A percentile compares a stretch with the other conserved stretches of the same genome.
Conservation (phyloP, 345 rosid genomes). For the Psidium guajava region DNA sequence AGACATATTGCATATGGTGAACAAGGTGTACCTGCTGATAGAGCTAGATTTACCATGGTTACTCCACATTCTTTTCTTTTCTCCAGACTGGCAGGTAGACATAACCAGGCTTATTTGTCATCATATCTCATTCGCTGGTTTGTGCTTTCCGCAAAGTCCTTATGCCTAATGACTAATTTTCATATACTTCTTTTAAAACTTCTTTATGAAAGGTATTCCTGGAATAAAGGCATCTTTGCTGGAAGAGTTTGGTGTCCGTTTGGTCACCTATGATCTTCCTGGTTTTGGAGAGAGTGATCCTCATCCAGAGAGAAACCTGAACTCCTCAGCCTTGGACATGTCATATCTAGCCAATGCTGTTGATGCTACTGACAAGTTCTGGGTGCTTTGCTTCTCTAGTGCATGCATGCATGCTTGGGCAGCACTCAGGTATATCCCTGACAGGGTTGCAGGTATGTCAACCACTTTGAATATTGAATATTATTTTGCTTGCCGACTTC, state of each 20-base stretch:
- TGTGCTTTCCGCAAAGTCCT: background rate
- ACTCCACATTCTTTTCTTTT: conserved; percentile 76
- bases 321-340: conserved; percentile 79
- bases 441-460: conserved; percentile 63
- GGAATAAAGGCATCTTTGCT: conserved; percentile 64
- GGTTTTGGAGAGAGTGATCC: conserved; percentile 99
- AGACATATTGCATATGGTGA: conserved; percentile 68
- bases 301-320: conserved; percentile 61
- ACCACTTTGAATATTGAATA: background rate
- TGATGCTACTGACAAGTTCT: conserved; percentile 56
- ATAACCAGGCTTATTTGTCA: background rate
- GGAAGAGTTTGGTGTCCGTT: conserved; percentile 68
- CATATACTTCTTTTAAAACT: background rate
- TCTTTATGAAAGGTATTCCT: conserved; percentile 45
- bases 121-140: background rate
- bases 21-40: conserved; percentile 56
- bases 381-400: conserved; percentile 80
- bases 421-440: conserved; percentile 70
- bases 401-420: conserved; percentile 94
- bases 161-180: background rate
- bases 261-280: conserved; percentile 86
- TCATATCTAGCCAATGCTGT: conserved; percentile 54
- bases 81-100: conserved; percentile 73
- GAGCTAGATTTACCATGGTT: conserved; percentile 64
- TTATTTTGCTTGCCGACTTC: background rate